Conservation (phyloP, 495 filamentous ascomycete species). For the Chaetomium tenue region DNA sequence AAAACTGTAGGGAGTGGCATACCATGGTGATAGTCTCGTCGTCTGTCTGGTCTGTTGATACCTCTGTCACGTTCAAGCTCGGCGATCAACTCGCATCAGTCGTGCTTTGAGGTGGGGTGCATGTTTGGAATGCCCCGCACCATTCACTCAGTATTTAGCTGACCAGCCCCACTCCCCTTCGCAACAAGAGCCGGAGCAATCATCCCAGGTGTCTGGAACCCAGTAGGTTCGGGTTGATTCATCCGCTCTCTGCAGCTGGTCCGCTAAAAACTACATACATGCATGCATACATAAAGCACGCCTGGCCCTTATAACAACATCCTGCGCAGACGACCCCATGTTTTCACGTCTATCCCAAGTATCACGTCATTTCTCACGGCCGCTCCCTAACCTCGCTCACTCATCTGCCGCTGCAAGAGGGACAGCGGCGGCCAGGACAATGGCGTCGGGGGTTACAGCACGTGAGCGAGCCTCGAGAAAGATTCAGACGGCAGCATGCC, state of each 20-base stretch:
- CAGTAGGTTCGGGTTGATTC: not conserved
- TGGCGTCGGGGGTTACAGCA: conserved; percentile 50
- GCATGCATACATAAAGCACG: not conserved
- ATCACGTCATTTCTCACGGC: conserved; percentile 66
- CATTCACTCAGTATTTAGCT: not conserved
- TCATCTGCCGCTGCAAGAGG: conserved; percentile 37
- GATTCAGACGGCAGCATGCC: conserved; percentile 86
- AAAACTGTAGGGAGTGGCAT: not conserved
- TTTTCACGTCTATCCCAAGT: conserved; percentile 71
- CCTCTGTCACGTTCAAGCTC: not conserved
- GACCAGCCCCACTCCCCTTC: not conserved
- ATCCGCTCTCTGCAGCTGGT: not conserved
- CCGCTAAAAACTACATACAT: too few relatives aligned
- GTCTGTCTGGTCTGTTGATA: not conserved
- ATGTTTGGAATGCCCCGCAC: conserved; percentile 14
- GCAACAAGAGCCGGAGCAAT: not conserved
- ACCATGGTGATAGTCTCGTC: conserved; percentile 13
- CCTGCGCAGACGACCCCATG: conserved; percentile 49
- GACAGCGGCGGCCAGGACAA: conserved; percentile 34
- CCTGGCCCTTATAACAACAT: too few relatives aligned
- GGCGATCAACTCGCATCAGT: conserved; percentile 4
- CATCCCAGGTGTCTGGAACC: not conserved
- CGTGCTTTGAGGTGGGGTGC: conserved; percentile 14
- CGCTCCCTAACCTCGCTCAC: conserved; percentile 56
- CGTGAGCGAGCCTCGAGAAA: conserved; percentile 55